phyloP scores from a whole-genome alignment of 331 rosid species.

The Rhamnella rubrinervis region DNA sequence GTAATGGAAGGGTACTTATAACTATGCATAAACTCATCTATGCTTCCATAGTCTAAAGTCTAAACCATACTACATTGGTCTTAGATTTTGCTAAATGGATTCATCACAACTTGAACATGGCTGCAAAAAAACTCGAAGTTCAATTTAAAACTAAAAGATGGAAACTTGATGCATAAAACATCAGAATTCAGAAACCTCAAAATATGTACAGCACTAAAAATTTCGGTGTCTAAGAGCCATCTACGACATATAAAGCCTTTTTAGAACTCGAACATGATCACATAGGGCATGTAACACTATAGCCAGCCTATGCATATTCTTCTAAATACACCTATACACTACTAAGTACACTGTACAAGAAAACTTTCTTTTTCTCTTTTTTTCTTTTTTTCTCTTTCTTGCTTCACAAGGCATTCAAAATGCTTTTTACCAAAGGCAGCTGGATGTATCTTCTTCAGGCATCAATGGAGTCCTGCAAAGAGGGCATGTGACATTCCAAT shows the following conservation, averaged over 20 bases:
- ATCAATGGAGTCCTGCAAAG: conserved; percentile 84
- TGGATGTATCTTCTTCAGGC: conserved; percentile 62
- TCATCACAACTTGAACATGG: neutral
- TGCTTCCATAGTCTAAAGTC: no score
- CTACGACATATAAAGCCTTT: conserved; percentile 14
- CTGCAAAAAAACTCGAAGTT: conserved; percentile 18
- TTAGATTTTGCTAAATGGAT: no score
- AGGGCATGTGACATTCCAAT: conserved; percentile 93
- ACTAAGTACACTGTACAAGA: conserved; percentile 52
- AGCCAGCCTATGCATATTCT: conserved; percentile 24
- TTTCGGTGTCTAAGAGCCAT: conserved; percentile 23
- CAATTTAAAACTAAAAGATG: conserved; percentile 16
- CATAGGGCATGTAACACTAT: conserved; percentile 25
- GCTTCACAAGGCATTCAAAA: neutral
- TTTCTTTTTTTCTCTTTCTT: neutral
- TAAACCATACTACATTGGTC: no score
- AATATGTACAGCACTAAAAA: conserved; percentile 32
- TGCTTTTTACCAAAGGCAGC: conserved; percentile 49
- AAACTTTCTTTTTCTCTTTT: neutral
- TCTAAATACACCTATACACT: conserved; percentile 37
- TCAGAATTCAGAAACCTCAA: conserved; percentile 30
- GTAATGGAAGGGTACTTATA: no score
- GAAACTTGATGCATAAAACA: conserved; percentile 35
- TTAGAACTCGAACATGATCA: conserved; percentile 19
- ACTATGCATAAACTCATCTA: no score